Conservation (phyloP, 2,329 filamentous ascomycete genomes). For the Aspergillus sclerotialis region DNA sequence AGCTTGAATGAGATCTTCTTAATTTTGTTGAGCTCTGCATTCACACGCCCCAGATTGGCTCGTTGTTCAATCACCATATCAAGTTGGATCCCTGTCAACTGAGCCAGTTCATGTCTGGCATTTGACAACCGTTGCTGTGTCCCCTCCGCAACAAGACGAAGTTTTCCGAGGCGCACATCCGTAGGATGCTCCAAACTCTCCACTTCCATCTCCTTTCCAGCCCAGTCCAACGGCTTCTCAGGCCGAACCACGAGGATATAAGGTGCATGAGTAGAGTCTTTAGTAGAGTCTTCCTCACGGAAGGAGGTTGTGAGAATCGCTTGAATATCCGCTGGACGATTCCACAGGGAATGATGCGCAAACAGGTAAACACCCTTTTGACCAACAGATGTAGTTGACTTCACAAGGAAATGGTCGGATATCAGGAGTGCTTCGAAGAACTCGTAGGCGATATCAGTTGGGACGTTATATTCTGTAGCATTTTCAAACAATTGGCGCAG, state of each 20-base stretch:
- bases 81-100: constrained; percentile 74
- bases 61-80: constrained; percentile 87
- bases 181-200: constrained; percentile 69
- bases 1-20: constrained; percentile 94
- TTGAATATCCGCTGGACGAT: constrained; percentile 73
- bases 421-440: constrained; percentile 74
- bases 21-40: constrained; percentile 84
- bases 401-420: constrained; percentile 81
- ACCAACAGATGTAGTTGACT: constrained; percentile 58
- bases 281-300: constrained; percentile 59
- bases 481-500: constrained; percentile 94
- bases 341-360: constrained; percentile 70
- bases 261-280: constrained; percentile 65
- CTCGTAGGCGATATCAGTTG: constrained; percentile 61
- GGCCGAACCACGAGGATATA: constrained; percentile 82
- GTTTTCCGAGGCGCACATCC: constrained; percentile 77
- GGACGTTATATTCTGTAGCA: constrained; percentile 86
- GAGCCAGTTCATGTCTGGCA: constrained; percentile 70
- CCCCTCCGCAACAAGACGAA: constrained; percentile 82
- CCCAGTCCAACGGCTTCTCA: constrained; percentile 73
- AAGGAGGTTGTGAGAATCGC: constrained; percentile 76
- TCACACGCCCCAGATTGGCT: constrained; percentile 88
- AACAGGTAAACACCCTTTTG: constrained; percentile 75
- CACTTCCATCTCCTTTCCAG: constrained; percentile 66
- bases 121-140: constrained; percentile 70